A percentile compares a stretch with the other conserved stretches of the same genome.
These are phyloP conservation scores for Cylindrotheca fusiformis DNA, from an alignment of 108 stramenopile species.

Conservation along the genomic window DNA sequence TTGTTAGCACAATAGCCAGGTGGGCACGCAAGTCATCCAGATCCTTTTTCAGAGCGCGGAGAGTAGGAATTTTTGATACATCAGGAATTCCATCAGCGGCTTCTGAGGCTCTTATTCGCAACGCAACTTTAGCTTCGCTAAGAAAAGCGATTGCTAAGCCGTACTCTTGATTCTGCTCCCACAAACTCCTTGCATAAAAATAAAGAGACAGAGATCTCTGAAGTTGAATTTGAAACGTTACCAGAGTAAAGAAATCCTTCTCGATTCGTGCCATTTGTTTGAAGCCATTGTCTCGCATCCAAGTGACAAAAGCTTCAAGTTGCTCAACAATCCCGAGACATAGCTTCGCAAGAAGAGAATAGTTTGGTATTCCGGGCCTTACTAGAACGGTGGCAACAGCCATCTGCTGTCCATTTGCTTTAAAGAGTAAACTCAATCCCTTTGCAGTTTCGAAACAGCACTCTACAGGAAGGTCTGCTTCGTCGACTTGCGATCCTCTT, in stretches of 20 bases:
- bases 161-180: constrained; percentile 63
- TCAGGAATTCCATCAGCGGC: constrained; percentile 64
- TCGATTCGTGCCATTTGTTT: constrained; percentile 67
- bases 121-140: constrained; percentile 61
- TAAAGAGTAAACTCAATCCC: constrained; percentile 63
- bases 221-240: constrained; percentile 70
- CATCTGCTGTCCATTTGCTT: constrained; percentile 90
- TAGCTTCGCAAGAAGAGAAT: constrained; percentile 73
- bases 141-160: constrained; percentile 82
- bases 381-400: constrained; percentile 82
- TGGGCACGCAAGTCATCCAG: constrained; percentile 71
- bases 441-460: constrained; percentile 59
- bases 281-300: constrained; percentile 60
- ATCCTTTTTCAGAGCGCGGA: constrained; percentile 58
- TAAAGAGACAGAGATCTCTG: constrained; percentile 70
- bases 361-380: constrained; percentile 80
- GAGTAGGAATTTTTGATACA: constrained; percentile 49
- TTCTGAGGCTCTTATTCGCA: constrained; percentile 39
- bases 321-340: constrained; percentile 65
- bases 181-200: constrained; percentile 69
- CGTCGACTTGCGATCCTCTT: constrained; percentile 56
- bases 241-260: constrained; percentile 69
- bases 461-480: constrained; percentile 71
- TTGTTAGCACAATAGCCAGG: constrained; percentile 44
- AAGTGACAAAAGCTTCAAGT: constrained; percentile 66